Conservation (phyloP, 177 flowering plant genomes). For the Vitis hybrid region DNA sequence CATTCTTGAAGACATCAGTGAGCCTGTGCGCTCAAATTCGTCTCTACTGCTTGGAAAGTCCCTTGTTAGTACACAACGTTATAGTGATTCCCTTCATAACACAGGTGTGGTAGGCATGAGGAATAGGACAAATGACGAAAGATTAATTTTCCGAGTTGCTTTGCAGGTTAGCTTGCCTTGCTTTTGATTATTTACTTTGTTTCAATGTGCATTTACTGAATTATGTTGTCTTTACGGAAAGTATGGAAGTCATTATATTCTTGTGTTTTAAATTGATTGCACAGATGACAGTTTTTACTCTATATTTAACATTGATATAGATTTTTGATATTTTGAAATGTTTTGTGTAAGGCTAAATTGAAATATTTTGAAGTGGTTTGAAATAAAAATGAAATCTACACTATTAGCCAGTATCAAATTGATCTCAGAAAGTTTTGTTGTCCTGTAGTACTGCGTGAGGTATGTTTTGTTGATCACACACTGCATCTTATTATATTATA, state of each 20-base stretch:
- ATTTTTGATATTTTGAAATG: too few species aligned
- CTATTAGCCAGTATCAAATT: not conserved
- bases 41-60: conserved; percentile 25
- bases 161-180: conserved; percentile 50
- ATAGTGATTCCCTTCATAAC: conserved; percentile 27
- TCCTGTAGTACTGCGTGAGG: not conserved
- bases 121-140: conserved; percentile 44
- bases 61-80: conserved; percentile 24
- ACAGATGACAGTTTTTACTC: not conserved
- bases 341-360: too few species aligned
- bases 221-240: not conserved
- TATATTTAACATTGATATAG: not conserved
- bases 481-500: too few species aligned
- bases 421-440: not conserved
- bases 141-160: conserved; percentile 45
- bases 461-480: too few species aligned
- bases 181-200: conserved; percentile 1
- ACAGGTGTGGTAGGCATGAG: conserved; percentile 37
- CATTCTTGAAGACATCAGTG: conserved; percentile 69
- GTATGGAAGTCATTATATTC: not conserved
- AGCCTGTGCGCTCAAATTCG: conserved; percentile 35
- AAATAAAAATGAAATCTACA: not conserved
- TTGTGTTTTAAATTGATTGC: too few species aligned
- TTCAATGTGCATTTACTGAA: not conserved
- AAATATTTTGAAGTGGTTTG: not conserved